These are phyloP conservation scores for Effrenium voratum DNA, from an alignment of 73 alveolate species.

Conservation along the genomic window DNA sequence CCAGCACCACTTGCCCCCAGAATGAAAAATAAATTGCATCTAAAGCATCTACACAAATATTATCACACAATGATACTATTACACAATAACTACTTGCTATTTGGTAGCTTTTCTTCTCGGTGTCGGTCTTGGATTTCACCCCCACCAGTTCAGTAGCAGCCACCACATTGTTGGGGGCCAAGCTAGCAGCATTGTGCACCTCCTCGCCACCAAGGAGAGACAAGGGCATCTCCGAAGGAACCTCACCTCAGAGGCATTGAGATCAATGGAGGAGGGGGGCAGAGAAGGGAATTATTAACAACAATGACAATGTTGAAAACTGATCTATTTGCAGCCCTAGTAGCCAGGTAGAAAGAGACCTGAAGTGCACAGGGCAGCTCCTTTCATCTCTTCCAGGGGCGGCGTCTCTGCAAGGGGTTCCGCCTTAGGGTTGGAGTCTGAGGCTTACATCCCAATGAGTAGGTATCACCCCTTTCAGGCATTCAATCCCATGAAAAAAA, in stretches of 20 bases:
- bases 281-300: neutral
- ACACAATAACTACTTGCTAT: too few species aligned
- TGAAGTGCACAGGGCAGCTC: slow-evolving; percentile 3
- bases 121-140: too few species aligned
- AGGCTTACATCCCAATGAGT: neutral
- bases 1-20: too few species aligned
- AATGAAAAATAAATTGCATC: neutral
- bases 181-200: neutral
- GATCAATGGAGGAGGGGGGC: neutral
- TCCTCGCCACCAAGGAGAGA: slow-evolving; percentile 16
- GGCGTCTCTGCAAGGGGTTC: slow-evolving; percentile 48
- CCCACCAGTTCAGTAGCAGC: too few species aligned
- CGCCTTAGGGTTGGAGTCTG: neutral
- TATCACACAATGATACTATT: too few species aligned
- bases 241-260: neutral
- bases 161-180: slow-evolving; percentile 1
- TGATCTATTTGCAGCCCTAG: neutral
- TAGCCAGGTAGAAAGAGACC: slow-evolving; percentile 27
- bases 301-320: neutral
- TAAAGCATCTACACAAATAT: neutral
- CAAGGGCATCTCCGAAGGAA: slow-evolving; percentile 4
- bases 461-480: neutral
- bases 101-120: too few species aligned
- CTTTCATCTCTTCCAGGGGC: neutral
- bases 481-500: neutral